These are phyloP conservation scores for Acrodontium crateriforme DNA, from an alignment of 2,329 filamentous ascomycete species.

Conservation along the genomic window DNA sequence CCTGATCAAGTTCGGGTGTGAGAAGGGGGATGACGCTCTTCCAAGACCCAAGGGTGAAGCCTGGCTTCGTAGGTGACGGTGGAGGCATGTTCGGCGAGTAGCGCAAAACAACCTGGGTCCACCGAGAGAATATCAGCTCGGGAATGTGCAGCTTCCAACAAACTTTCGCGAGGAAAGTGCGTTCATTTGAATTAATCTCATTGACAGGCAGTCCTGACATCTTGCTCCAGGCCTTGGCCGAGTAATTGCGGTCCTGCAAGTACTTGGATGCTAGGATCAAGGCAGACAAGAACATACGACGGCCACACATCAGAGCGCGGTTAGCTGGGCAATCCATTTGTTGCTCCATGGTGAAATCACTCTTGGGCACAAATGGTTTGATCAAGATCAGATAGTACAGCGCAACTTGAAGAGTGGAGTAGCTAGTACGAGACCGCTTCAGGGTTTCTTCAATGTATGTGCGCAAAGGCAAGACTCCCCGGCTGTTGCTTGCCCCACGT, in stretches of 20 bases:
- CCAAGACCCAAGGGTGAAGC: constrained; percentile 20
- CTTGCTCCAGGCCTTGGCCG: constrained; percentile 94
- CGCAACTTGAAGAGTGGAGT: constrained; percentile 92
- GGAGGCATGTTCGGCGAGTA: constrained; percentile 48
- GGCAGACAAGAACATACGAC: constrained; percentile 92
- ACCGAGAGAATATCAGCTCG: constrained; percentile 75
- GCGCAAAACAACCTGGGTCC: constrained; percentile 84
- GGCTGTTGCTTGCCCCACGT: constrained; percentile 50
- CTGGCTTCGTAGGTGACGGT: constrained; percentile 9
- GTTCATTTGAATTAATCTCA: constrained; percentile 96
- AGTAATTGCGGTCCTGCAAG: constrained; percentile 94
- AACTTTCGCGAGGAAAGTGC: constrained; percentile 77
- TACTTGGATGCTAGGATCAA: constrained; percentile 96
- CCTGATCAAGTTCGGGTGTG: constrained; percentile 42
- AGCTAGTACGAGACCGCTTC: constrained; percentile 86
- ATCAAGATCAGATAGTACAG: constrained; percentile 93
- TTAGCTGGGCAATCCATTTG: constrained; percentile 55
- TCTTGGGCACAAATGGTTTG: constrained; percentile 71
- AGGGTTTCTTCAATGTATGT: constrained; percentile 97
- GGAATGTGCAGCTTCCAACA: constrained; percentile 93
- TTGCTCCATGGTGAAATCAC: constrained; percentile 80
- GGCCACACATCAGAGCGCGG: constrained; percentile 82
- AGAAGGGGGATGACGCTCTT: constrained; percentile 39
- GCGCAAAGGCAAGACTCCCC: constrained; percentile 73
- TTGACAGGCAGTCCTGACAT: constrained; percentile 88